phyloP scores from a whole-genome alignment of 768 basidiomycete species.

The Macrolepiota albuminosa region DNA sequence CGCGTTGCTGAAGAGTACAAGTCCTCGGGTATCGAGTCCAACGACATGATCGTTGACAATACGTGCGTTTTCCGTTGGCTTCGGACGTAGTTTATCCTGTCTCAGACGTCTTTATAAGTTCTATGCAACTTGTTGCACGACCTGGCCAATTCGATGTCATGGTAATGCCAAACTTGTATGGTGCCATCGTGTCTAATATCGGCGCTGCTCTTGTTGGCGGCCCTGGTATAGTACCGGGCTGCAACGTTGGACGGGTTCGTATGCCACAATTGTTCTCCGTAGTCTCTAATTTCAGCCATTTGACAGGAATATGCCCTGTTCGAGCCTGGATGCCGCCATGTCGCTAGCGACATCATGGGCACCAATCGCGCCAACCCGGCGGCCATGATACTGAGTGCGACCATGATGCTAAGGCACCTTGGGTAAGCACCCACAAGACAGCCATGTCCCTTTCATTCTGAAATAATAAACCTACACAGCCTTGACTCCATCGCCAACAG shows the following conservation, averaged over 20 bases:
- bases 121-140: slow-evolving; percentile 98
- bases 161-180: slow-evolving; percentile 98
- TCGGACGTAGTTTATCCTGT: neutral
- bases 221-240: slow-evolving; percentile 96
- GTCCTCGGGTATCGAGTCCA: slow-evolving; percentile 83
- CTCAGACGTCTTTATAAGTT: slow-evolving; percentile 37
- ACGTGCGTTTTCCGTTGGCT: slow-evolving; percentile 49
- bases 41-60: slow-evolving; percentile 99
- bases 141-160: slow-evolving; percentile 98
- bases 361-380: slow-evolving; percentile 95
- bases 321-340: slow-evolving; percentile 97
- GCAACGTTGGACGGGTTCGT: slow-evolving; percentile 89
- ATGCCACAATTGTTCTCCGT: neutral
- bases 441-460: neutral
- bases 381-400: slow-evolving; percentile 94
- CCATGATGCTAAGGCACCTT: slow-evolving; percentile 96
- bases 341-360: slow-evolving; percentile 94
- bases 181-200: slow-evolving; percentile 97
- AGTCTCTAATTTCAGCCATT: slow-evolving; percentile 6
- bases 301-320: slow-evolving; percentile 91
- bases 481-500: slow-evolving; percentile 91
- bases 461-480: slow-evolving; percentile 35
- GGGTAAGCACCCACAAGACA: slow-evolving; percentile 51
- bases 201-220: slow-evolving; percentile 98
- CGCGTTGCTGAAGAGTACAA: slow-evolving; percentile 95